phyloP scores from a whole-genome alignment of 2,329 filamentous ascomycete species.

The Pseudogymnoascus sp. region DNA sequence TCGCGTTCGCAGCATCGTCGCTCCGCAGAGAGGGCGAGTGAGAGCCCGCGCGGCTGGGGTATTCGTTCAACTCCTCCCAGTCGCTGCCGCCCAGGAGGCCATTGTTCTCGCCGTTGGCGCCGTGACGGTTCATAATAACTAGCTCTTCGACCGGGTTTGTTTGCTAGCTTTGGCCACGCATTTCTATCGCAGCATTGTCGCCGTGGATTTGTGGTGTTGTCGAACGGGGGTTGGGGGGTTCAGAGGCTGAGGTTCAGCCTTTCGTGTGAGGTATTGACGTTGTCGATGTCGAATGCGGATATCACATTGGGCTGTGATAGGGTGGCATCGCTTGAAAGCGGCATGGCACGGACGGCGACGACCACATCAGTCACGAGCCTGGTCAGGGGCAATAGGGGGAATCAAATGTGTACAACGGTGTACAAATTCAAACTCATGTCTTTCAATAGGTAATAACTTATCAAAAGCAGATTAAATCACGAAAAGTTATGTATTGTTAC shows the following conservation, averaged over 20 bases:
- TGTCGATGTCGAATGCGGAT: background rate
- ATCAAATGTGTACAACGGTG: background rate
- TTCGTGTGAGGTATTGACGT: background rate
- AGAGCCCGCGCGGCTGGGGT: background rate
- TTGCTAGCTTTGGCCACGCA: background rate
- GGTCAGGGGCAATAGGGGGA: background rate
- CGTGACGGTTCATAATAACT: background rate
- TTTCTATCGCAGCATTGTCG: constrained; percentile 1
- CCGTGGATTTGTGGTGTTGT: background rate
- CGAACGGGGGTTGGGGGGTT: background rate
- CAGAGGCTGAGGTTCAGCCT: constrained; percentile 4
- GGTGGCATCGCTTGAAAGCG: constrained; percentile 5
- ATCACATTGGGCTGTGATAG: background rate
- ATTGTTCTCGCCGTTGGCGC: background rate
- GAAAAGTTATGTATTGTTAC: background rate
- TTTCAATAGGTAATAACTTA: background rate
- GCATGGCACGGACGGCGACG: background rate
- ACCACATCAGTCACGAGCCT: background rate
- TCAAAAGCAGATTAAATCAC: background rate
- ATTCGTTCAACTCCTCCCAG: constrained; percentile 4
- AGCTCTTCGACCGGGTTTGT: background rate
- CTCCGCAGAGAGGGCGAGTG: background rate
- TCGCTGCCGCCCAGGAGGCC: background rate
- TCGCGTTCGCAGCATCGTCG: background rate
- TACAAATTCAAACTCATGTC: background rate